phyloP scores from a whole-genome alignment of 352 stramenopile genomes.

The Phytopythium montanum region DNA sequence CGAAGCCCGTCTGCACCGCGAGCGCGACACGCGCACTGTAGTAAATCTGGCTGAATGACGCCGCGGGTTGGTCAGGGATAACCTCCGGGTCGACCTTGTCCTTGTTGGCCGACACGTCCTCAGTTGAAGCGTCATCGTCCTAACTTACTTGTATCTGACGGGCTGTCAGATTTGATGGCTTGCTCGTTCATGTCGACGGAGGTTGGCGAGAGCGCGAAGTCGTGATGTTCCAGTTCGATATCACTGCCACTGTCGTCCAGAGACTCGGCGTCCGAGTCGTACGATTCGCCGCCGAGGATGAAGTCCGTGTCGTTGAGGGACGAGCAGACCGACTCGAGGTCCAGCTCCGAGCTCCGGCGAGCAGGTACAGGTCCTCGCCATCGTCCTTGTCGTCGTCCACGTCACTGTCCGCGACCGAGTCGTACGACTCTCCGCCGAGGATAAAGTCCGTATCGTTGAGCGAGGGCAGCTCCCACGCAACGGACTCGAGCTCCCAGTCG shows the following conservation, averaged over 20 bases:
- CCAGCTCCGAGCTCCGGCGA: neutral
- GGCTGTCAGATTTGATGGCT: neutral
- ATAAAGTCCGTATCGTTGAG: neutral
- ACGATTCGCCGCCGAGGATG: neutral
- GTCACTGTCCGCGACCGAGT: neutral
- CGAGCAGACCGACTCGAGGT: neutral
- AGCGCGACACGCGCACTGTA: neutral
- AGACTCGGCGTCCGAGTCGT: neutral
- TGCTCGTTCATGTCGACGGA: neutral
- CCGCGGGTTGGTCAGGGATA: neutral
- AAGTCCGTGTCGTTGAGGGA: neutral
- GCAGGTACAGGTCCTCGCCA: neutral
- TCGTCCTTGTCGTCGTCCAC: neutral
- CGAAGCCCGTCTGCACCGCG: neutral
- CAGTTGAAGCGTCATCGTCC: neutral
- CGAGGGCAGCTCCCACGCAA: neutral
- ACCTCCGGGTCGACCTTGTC: too few species aligned
- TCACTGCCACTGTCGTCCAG: neutral
- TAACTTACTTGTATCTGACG: neutral
- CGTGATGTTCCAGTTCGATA: neutral
- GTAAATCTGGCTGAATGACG: neutral
- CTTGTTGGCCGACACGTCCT: neutral
- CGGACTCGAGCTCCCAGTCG: constrained; percentile 2
- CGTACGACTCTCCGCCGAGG: neutral
- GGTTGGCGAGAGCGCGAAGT: neutral